Evolutionary conservation across 116 monocot genomes (phyloP), one percentile per base, ranked within the genome.

Genomic region (Posidonia oceanica): DNA sequence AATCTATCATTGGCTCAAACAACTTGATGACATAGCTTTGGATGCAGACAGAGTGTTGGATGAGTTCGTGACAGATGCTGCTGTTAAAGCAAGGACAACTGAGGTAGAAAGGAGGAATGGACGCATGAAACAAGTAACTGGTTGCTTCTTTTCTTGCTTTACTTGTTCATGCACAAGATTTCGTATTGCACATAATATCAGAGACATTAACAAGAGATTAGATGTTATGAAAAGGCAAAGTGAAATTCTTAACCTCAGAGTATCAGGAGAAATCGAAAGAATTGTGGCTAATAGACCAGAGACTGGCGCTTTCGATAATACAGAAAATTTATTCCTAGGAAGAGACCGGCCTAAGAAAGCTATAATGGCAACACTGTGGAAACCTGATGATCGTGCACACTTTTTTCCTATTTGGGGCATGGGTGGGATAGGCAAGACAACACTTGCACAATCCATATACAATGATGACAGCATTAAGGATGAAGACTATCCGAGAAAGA

Each of bases 401-500:
- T 8, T 72, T 7, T 3, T 78, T 48, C 60, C 72, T 11, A 61
- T 78, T 13, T 40, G 58, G 12, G 78, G 72, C 14, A 72, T 72
- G 61, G 78, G 60, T 5, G 78, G 78, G 5, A 11, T 78, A 39
- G 78, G 78, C 14, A 78, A 78, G 41, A 78, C 78, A 4, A 53
- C 72, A 3, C 72, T 78, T 4, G 78, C 73, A 23, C 72, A 22
- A 17, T 52, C 66, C 2, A 71, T 80, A 21, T 83, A 79, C 73
- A 81, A 78, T 59, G 80, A 83, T 54, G 4, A 36, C 12, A 72
- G 54, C 39, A 61, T 83, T 2, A 55, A 78, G 36, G 29, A 29
- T 29, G 21, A 58, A 2, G 14, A 82, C 22, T 84, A 82, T 66
- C 16, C 71, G 29, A 29, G 29, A 29, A 29, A 29, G 4, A 12